Evolutionary conservation across 2,329 filamentous ascomycete species (phyloP), one percentile per base, ranked within the genome.

Genomic region (Colletotrichum sp.): DNA sequence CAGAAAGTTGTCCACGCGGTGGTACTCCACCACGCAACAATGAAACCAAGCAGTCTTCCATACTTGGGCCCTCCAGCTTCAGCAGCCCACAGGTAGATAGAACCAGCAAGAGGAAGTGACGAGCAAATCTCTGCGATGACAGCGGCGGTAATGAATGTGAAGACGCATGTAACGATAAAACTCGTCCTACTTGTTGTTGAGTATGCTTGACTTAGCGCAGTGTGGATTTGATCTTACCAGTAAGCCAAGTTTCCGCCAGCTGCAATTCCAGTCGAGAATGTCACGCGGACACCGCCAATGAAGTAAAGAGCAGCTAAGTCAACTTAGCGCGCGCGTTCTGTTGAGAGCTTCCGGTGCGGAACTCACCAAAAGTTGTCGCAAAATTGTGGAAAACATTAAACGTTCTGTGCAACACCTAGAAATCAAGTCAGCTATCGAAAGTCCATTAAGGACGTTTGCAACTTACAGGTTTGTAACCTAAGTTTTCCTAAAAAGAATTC

Each of bases 11-110:
- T 92, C 90, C 90, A 92, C 2, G 91, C 90, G 0, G 90, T 92
- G 1, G 90, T 91, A 79, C 88, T 90, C 90, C 90, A 92, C 90
- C 90, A 92, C 1, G 90, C 90, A n/a, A 92, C 90, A n/a, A 91
- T 82, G 80, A 91, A 92, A 21, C 90, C 90, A 70, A 92, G 86
- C 0, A 92, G 83, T 32, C 90, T 82, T n/a, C 90, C 90, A 78
- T 85, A 92, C 26, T 85, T 85, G 30, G 87, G 88, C 7, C 90
- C 90, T 59, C 90, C 90, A 21, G 90, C 85, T 78, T 92, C 90
- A 55, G 90, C 90, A n/a, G 90, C 90, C 90, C 90, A 92, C 21
- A 92, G 86, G 76, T 92, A 92, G 79, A 92, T 92, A 3, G 89
- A 91, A 1, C 90, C 90, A 15, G 90, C 90, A 4, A 90, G 88